Percentiles rank a stretch among this genome's conserved stretches.
These are phyloP conservation scores for Hypoxylon trugodes DNA, from an alignment of 495 filamentous ascomycete species.

Conservation along the genomic window DNA sequence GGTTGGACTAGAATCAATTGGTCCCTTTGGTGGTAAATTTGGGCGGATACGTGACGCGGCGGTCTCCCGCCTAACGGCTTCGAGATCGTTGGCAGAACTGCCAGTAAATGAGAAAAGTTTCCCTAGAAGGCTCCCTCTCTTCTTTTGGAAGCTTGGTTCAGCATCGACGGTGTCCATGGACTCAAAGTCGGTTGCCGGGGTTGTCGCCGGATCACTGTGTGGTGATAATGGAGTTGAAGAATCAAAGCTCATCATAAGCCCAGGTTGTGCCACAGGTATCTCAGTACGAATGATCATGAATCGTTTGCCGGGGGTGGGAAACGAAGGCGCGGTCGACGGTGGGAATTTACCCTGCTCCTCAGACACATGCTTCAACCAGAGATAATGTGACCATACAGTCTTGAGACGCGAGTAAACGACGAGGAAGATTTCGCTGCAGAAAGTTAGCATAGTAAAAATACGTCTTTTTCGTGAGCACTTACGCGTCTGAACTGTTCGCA, in stretches of 20 bases:
- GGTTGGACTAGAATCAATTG: slow-evolving; percentile 28
- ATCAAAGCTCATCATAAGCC: slow-evolving; percentile 53
- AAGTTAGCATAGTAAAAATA: slow-evolving; percentile 24
- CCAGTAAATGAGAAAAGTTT: slow-evolving; percentile 68
- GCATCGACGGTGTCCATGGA: slow-evolving; percentile 38
- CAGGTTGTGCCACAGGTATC: slow-evolving; percentile 63
- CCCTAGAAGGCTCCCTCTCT: slow-evolving; percentile 74
- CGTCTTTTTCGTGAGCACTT: slow-evolving; percentile 44
- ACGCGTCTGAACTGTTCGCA: slow-evolving; percentile 73
- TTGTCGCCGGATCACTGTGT: slow-evolving; percentile 16
- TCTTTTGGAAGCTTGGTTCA: slow-evolving; percentile 57
- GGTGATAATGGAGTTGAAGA: slow-evolving; percentile 37
- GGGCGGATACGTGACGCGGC: slow-evolving; percentile 47
- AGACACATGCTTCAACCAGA: slow-evolving; percentile 72
- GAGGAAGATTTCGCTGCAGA: slow-evolving; percentile 70
- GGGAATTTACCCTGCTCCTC: slow-evolving; percentile 61
- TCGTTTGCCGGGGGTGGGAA: slow-evolving; percentile 88
- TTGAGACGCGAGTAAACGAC: slow-evolving; percentile 74
- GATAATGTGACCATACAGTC: slow-evolving; percentile 80
- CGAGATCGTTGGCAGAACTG: slow-evolving; percentile 47
- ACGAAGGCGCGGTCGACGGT: slow-evolving; percentile 82
- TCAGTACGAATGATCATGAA: slow-evolving; percentile 94
- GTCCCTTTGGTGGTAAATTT: slow-evolving; percentile 26
- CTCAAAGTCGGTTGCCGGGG: slow-evolving; percentile 43
- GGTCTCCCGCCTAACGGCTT: slow-evolving; percentile 54